Conservation (phyloP, 495 filamentous ascomycete genomes). For the Aspergillus saccharolyticus region DNA sequence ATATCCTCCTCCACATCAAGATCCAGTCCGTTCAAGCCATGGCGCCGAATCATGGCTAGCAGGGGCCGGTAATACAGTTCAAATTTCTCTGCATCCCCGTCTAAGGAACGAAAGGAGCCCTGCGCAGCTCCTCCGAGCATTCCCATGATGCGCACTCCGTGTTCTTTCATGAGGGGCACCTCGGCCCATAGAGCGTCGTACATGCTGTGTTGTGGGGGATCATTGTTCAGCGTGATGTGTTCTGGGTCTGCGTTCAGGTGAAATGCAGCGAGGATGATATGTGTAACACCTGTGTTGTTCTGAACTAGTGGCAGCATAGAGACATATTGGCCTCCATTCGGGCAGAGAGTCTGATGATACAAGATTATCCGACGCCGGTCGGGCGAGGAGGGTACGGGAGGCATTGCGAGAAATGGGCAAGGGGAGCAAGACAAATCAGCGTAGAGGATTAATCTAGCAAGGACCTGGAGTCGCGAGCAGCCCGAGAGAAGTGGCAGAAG, state of each 20-base stretch:
- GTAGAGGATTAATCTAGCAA: too few relatives aligned
- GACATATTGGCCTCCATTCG: conserved; percentile 51
- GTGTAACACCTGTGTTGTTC: conserved; percentile 57
- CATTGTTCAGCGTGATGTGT: conserved; percentile 70
- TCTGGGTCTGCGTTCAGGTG: conserved; percentile 63
- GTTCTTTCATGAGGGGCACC: conserved; percentile 54
- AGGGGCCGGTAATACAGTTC: conserved; percentile 64
- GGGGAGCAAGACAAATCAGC: too few relatives aligned
- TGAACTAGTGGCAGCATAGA: conserved; percentile 66
- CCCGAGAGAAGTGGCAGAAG: background rate
- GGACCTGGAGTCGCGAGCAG: too few relatives aligned
- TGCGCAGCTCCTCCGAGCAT: conserved; percentile 80
- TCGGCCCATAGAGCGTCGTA: conserved; percentile 65
- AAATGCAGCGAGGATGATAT: conserved; percentile 74
- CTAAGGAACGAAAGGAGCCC: conserved; percentile 64
- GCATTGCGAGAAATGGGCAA: conserved; percentile 24
- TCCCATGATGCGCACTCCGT: conserved; percentile 66
- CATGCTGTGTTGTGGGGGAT: conserved; percentile 52
- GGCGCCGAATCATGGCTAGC: conserved; percentile 49
- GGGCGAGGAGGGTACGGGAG: conserved; percentile 25
- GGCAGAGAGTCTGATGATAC: conserved; percentile 68
- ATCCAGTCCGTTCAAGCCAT: conserved; percentile 66
- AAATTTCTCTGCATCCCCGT: conserved; percentile 52
- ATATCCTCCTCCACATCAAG: conserved; percentile 80
- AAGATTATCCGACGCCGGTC: conserved; percentile 50